Evolutionary conservation across 805 yeast species (phyloP), one percentile per base, ranked within the genome.

Genomic region (Danielozyma ontarioensis): DNA sequence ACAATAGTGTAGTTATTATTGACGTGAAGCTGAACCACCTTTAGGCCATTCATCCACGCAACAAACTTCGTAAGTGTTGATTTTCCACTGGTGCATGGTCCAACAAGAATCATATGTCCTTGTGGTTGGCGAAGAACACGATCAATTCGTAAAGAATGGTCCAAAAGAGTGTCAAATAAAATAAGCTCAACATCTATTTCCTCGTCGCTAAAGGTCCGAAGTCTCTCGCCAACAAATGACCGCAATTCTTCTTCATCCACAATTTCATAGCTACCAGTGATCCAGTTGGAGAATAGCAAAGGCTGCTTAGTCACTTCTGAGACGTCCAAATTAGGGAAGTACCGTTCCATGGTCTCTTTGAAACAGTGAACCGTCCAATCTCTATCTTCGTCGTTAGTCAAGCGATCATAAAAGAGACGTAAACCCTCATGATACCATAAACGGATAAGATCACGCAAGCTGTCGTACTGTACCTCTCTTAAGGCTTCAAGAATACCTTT

Each of bases 61-160:
- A 85, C 96, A 68, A 90, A 90, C 40, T 78, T 74, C 0, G 83
- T 67, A 34, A 88, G 48, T 0, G 89, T 80, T 0, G 86, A 72
- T 53, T 84, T 85, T 1, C 97, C 97, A 44, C 88, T 76, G 1
- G 94, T 74, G 34, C 86, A 72, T 1, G 85, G 76, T 0, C 97
- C 97, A 14, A 85, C 82, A 25, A 90, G 53, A 42, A 90, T 84
- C 67, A 85, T 56, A 55, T 90, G 97, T 0, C 97, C 97, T 48
- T 89, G 97, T 0, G 81, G 79, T 48, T 87, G 95, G 33, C 79
- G 71, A 31, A 90, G 54, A 0, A 86, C 90, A 36, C 97, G 62
- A 47, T 89, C 96, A 30, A 89, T 76, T 37, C 95, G 59, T 17
- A 90, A 58, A 15, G 82, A 69, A 50, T 88, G 88, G 34, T 82